Percentiles rank a stretch among this genome's conserved stretches.
Evolutionary conservation across 75 land plant genomes (phyloP).

Genomic region (Selaginella moellendorffii): DNA sequence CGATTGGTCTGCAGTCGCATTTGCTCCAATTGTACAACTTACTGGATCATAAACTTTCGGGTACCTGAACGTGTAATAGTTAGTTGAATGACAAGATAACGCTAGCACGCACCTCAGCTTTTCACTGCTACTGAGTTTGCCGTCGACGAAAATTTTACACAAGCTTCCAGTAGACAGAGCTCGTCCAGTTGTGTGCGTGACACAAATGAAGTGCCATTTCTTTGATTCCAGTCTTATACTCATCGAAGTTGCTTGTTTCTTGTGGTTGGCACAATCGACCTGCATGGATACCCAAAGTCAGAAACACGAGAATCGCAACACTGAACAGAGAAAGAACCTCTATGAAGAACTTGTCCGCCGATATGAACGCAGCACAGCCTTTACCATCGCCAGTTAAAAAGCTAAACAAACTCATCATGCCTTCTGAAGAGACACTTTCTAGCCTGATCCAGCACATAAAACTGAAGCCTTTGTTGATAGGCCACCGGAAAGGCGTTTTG

Average conservation of each 20-base stretch:
- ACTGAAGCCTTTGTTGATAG: constrained; percentile 64
- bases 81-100: too few relatives aligned
- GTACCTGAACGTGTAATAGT: constrained; percentile 46
- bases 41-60: constrained; percentile 59
- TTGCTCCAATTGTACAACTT: constrained; percentile 52
- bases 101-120: constrained; percentile 63
- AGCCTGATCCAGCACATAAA: constrained; percentile 88
- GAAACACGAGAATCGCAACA: background rate
- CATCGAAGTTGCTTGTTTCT: constrained; percentile 41
- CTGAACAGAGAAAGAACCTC: constrained; percentile 33
- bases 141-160: constrained; percentile 71
- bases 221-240: constrained; percentile 35
- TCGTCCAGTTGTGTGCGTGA: constrained; percentile 73
- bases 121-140: constrained; percentile 48
- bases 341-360: constrained; percentile 42
- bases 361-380: constrained; percentile 60
- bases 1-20: too few relatives aligned
- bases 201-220: constrained; percentile 72
- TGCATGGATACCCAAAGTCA: constrained; percentile 17
- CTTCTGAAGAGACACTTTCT: constrained; percentile 45
- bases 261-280: constrained; percentile 34
- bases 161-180: constrained; percentile 84
- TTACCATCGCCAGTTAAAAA: constrained; percentile 81
- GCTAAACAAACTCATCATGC: constrained; percentile 63
- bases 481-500: constrained; percentile 72